phyloP scores from a whole-genome alignment of 441 rosid species.

The Gossypium laxum region DNA sequence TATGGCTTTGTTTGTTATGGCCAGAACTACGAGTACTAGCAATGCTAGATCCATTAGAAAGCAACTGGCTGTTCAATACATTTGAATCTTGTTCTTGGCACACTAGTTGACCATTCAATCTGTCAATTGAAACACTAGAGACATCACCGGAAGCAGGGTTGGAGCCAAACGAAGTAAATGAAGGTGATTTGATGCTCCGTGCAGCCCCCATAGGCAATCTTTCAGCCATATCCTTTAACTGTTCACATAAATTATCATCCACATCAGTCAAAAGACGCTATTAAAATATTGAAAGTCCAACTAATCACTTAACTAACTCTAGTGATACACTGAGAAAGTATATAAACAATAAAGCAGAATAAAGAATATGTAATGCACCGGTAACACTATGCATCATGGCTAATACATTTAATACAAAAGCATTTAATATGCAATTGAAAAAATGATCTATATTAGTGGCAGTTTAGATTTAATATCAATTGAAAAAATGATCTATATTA shows the following conservation, averaged over 20 bases:
- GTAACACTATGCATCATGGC: not conserved
- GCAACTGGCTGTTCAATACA: constrained; percentile 32
- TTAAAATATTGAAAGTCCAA: not conserved
- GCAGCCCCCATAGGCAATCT: constrained; percentile 67
- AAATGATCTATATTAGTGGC: not conserved
- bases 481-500: not conserved
- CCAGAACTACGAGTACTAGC: constrained; percentile 29
- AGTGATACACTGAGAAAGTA: not conserved
- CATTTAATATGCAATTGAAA: not conserved
- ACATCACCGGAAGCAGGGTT: constrained; percentile 46
- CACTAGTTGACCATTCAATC: constrained; percentile 31
- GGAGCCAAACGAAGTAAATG: constrained; percentile 41
- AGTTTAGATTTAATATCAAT: not conserved
- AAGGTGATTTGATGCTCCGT: constrained; percentile 45
- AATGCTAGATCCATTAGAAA: constrained; percentile 44
- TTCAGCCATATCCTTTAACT: constrained; percentile 90
- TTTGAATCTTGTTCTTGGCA: constrained; percentile 45
- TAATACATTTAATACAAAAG: not conserved
- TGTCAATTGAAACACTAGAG: constrained; percentile 36
- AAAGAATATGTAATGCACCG: not conserved
- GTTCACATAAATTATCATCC: constrained; percentile 7
- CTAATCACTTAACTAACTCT: not conserved
- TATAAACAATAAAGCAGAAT: not conserved
- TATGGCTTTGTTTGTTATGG: constrained; percentile 35
- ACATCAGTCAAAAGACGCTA: constrained; percentile 6